Conservation (phyloP, 2,329 filamentous ascomycete species). For the Trichoderma arundinaceum region DNA sequence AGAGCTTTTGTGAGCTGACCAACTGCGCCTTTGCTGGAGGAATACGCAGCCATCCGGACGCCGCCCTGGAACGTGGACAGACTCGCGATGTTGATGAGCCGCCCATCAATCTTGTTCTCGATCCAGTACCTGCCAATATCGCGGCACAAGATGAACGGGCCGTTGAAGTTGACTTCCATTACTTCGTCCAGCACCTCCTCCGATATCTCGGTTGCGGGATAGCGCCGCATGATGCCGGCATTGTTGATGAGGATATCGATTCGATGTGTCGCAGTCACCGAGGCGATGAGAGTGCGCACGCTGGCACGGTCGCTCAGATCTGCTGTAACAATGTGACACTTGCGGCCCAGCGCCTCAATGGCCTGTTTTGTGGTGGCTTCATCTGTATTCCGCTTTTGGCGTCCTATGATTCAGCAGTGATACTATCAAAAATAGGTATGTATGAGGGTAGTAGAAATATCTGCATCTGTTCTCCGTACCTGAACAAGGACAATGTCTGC, state of each 20-base stretch:
- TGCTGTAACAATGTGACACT: not conserved
- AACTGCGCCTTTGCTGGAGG: conserved; percentile 3
- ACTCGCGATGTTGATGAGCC: conserved; percentile 19
- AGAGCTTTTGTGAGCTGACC: conserved; percentile 3
- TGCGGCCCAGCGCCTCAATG: conserved; percentile 10
- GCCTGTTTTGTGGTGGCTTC: conserved; percentile 1
- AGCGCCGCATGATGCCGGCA: not conserved
- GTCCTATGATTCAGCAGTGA: not conserved
- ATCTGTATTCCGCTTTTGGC: not conserved
- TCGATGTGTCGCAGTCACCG: not conserved
- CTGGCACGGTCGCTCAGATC: not conserved
- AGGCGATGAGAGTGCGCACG: not conserved
- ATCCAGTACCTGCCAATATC: conserved; percentile 24
- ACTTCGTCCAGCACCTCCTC: conserved; percentile 4
- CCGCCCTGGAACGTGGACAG: conserved; percentile 19
- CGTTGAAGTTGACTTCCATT: conserved; percentile 16
- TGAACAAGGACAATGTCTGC: conserved; percentile 18
- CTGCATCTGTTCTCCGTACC: not conserved
- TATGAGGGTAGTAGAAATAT: not conserved
- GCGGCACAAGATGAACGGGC: conserved; percentile 15
- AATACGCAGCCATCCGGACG: conserved; percentile 14
- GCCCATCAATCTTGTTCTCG: conserved; percentile 11
- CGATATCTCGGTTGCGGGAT: not conserved
- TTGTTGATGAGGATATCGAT: not conserved
- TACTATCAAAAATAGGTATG: too few species aligned